Percentiles rank a stretch among this genome's conserved stretches.
phyloP scores from a whole-genome alignment of 345 rosid genomes.

The Angophora floribunda region DNA sequence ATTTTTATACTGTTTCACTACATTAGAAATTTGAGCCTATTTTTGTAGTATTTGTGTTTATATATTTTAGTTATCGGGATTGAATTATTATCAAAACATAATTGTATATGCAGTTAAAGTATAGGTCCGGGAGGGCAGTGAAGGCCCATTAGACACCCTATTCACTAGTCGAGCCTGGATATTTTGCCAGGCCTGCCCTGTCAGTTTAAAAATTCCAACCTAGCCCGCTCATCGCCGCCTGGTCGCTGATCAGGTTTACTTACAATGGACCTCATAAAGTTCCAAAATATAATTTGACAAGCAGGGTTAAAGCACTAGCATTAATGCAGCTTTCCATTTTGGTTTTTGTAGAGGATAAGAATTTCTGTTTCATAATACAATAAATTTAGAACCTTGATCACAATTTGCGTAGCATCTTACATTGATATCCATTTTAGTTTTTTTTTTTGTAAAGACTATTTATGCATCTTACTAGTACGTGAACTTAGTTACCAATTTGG shows the following conservation, averaged over 20 bases:
- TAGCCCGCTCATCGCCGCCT: neutral
- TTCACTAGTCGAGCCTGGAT: neutral
- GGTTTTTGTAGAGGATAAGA: neutral
- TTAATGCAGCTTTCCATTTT: too few species aligned
- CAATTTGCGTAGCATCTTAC: neutral
- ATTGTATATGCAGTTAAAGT: neutral
- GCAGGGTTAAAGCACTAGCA: too few species aligned
- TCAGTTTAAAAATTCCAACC: neutral
- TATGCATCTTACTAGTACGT: neutral
- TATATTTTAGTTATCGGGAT: neutral
- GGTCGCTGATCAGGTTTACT: neutral
- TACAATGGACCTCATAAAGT: neutral
- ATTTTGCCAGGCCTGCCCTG: neutral
- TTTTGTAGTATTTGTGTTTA: neutral
- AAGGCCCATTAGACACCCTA: neutral
- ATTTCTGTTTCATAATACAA: neutral
- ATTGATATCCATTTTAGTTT: neutral
- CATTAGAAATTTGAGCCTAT: neutral
- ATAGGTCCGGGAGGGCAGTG: neutral
- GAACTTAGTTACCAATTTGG: neutral
- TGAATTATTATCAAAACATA: neutral
- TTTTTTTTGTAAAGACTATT: neutral
- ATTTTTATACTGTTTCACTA: neutral
- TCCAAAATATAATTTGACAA: neutral
- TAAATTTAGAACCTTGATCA: neutral